phyloP scores from a whole-genome alignment of 352 stramenopile genomes.

The Phytophthora fragariae region DNA sequence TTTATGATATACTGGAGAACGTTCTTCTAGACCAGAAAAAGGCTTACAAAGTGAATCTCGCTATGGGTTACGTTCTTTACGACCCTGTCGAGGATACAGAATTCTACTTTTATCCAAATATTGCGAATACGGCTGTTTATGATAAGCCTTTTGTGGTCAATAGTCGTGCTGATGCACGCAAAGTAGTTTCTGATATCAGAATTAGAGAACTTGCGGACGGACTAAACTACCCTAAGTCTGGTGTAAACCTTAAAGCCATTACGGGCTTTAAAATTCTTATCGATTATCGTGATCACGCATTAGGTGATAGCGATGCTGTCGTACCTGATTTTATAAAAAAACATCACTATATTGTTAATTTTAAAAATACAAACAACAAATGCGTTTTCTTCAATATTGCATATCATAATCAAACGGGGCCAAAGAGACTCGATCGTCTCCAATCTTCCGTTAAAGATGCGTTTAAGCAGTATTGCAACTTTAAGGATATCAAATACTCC shows the following conservation, averaged over 20 bases:
- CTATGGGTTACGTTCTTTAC: too few relatives aligned
- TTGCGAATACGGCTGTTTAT: too few relatives aligned
- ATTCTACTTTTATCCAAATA: too few relatives aligned
- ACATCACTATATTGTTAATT: conserved; percentile 14
- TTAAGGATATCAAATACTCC: conserved; percentile 9
- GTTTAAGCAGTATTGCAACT: conserved; percentile 11
- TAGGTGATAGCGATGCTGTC: not conserved
- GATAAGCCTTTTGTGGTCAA: too few relatives aligned
- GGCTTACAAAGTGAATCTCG: too few relatives aligned
- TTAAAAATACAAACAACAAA: conserved; percentile 19
- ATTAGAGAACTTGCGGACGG: too few relatives aligned
- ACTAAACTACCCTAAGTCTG: too few relatives aligned
- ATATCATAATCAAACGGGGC: not conserved
- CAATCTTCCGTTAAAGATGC: conserved; percentile 3
- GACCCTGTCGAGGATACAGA: too few relatives aligned
- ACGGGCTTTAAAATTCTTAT: not conserved
- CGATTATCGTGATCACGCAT: not conserved
- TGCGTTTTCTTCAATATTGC: conserved; percentile 9
- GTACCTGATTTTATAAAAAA: not conserved
- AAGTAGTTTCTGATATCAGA: too few relatives aligned
- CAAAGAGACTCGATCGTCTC: conserved; percentile 5
- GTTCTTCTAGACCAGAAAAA: too few relatives aligned
- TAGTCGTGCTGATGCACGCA: too few relatives aligned
- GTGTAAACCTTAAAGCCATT: not conserved
- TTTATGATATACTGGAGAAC: too few relatives aligned